phyloP scores from a whole-genome alignment of 768 basidiomycete genomes.

The Agaricus blazei region DNA sequence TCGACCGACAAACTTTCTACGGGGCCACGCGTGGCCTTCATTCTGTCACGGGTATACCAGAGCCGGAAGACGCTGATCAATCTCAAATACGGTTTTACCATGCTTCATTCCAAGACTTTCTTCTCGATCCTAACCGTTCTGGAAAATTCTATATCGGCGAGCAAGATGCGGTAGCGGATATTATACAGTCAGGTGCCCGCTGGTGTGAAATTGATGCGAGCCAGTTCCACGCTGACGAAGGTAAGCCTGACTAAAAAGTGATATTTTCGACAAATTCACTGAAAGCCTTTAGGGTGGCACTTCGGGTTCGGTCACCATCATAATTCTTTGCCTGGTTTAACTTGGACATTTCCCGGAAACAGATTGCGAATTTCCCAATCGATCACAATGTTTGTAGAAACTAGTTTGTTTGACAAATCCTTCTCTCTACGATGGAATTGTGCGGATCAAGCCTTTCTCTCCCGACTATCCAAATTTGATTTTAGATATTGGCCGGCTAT shows the following conservation, averaged over 20 bases:
- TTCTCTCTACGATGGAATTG: too few species aligned
- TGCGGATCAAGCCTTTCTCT: not conserved
- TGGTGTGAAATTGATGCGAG: not conserved
- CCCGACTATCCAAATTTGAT: not conserved
- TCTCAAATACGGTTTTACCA: not conserved
- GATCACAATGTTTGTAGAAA: too few species aligned
- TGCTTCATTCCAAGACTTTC: conserved; percentile 3
- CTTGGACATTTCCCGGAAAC: not conserved
- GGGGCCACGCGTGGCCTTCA: not conserved
- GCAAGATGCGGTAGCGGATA: not conserved
- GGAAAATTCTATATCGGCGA: not conserved
- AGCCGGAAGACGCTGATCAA: not conserved
- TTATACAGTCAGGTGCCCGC: not conserved
- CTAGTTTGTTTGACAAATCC: too few species aligned
- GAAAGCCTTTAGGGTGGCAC: not conserved
- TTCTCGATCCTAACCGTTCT: not conserved
- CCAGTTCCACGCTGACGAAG: not conserved
- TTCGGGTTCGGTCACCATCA: not conserved
- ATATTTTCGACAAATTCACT: not conserved
- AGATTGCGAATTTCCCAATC: too few species aligned
- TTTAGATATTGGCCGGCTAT: not conserved
- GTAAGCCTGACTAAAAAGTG: not conserved
- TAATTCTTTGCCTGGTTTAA: not conserved
- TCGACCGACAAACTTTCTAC: not conserved
- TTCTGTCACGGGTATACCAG: not conserved